Evolutionary conservation across 352 stramenopile species (phyloP).

Genomic region (Pythium rhizo-oryzae): DNA sequence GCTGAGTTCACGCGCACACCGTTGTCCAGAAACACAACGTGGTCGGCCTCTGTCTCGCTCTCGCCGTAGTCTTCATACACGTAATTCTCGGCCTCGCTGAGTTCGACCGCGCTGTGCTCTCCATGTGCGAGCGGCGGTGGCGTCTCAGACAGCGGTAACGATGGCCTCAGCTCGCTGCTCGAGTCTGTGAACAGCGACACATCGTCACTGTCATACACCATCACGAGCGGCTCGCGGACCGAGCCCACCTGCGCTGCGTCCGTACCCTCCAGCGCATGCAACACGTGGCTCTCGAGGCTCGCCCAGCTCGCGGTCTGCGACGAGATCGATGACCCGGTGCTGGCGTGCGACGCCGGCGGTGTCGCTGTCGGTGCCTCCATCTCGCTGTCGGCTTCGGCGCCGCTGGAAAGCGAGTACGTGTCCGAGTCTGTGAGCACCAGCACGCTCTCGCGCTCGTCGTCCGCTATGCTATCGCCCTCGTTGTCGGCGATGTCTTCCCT

Average conservation of each 20-base stretch:
- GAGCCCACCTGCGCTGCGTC: background rate
- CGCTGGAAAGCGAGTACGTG: conserved; percentile 24
- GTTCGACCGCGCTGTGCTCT: background rate
- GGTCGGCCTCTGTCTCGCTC: background rate
- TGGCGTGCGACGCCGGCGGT: background rate
- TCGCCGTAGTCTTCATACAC: background rate
- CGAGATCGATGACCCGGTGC: background rate
- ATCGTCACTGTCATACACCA: conserved; percentile 16
- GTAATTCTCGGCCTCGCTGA: background rate
- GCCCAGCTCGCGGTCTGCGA: conserved; percentile 14
- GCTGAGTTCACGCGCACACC: conserved; percentile 5
- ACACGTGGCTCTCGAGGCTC: conserved; percentile 25
- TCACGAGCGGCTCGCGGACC: background rate
- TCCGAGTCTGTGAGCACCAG: conserved; percentile 15
- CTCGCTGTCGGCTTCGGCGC: conserved; percentile 11
- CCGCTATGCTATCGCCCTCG: background rate
- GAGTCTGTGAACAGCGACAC: background rate
- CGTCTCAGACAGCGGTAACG: background rate
- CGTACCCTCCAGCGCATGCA: conserved; percentile 10
- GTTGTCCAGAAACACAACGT: conserved; percentile 20
- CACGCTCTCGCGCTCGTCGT: background rate
- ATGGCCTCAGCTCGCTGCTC: background rate
- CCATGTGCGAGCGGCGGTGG: background rate
- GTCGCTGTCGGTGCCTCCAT: background rate
- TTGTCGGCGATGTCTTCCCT: background rate